Evolutionary conservation across 75 land plant species (phyloP).

Genomic region (Adiantum capillusveneris): DNA sequence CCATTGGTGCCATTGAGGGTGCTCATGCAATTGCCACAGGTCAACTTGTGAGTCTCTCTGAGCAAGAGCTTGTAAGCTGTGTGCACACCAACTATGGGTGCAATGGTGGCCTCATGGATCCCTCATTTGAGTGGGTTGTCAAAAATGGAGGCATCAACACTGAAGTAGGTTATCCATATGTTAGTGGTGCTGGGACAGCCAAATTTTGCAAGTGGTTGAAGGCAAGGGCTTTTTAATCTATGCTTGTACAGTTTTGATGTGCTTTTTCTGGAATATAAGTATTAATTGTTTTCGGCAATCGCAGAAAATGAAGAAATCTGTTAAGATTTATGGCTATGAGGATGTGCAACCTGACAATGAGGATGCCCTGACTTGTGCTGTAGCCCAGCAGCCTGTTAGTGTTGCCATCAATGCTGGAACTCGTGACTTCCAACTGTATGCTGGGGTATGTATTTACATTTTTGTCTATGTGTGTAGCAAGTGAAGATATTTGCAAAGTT

Average conservation of each 20-base stretch:
- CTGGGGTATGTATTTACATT: not conserved
- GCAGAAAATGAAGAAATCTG: not conserved
- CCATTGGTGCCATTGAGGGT: constrained; percentile 86
- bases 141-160: constrained; percentile 74
- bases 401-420: constrained; percentile 9
- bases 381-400: constrained; percentile 10
- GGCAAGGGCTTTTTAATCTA: not conserved
- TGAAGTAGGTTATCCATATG: constrained; percentile 70
- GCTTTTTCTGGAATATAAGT: too few relatives aligned
- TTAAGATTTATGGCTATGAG: constrained; percentile 7
- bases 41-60: constrained; percentile 68
- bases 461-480: too few relatives aligned
- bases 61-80: constrained; percentile 79
- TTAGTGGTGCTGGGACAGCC: constrained; percentile 8
- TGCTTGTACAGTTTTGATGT: too few relatives aligned
- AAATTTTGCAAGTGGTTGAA: not conserved
- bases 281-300: not conserved
- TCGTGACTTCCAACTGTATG: constrained; percentile 7
- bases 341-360: constrained; percentile 11
- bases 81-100: constrained; percentile 60
- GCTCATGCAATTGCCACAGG: constrained; percentile 63
- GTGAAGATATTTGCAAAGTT: too few relatives aligned
- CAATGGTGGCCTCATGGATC: constrained; percentile 79
- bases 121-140: constrained; percentile 66
- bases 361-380: constrained; percentile 7